Conservation (phyloP, 2,329 filamentous ascomycete genomes). For the Lanzia echinophila region DNA sequence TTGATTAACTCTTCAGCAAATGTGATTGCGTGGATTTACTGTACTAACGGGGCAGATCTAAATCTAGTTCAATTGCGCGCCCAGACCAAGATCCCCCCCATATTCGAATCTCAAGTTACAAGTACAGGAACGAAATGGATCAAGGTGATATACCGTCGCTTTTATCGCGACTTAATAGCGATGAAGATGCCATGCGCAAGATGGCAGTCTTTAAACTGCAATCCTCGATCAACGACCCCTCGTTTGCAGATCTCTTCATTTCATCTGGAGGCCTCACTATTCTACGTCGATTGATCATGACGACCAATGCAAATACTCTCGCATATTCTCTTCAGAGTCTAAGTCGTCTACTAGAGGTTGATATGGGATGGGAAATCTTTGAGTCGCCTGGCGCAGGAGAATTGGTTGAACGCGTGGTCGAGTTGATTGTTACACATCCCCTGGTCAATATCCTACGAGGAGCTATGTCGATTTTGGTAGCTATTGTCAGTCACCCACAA, state of each 20-base stretch:
- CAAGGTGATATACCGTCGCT: slow-evolving; percentile 61
- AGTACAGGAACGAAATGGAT: slow-evolving; percentile 39
- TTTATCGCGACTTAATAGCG: slow-evolving; percentile 56
- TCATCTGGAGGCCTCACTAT: slow-evolving; percentile 77
- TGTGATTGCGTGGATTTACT: slow-evolving; percentile 1
- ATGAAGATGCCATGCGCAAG: slow-evolving; percentile 87
- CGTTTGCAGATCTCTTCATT: slow-evolving; percentile 95
- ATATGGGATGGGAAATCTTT: slow-evolving; percentile 95
- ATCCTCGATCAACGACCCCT: slow-evolving; percentile 87
- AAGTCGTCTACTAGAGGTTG: slow-evolving; percentile 81
- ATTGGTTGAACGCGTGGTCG: slow-evolving; percentile 70
- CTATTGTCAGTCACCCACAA: slow-evolving; percentile 82
- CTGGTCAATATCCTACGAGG: slow-evolving; percentile 95
- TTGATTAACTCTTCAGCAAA: neutral
- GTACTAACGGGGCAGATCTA: neutral
- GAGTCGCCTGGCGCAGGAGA: slow-evolving; percentile 56
- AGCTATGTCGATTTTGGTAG: slow-evolving; percentile 93
- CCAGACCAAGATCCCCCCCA: slow-evolving; percentile 1
- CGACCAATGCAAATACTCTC: slow-evolving; percentile 83
- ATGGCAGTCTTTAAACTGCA: slow-evolving; percentile 99
- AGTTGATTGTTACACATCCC: slow-evolving; percentile 89
- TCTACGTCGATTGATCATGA: slow-evolving; percentile 75
- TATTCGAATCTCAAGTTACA: neutral
- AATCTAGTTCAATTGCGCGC: slow-evolving; percentile 3
- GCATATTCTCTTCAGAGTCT: slow-evolving; percentile 92